These are phyloP conservation scores for Yueomyces sp. DNA, from an alignment of 805 yeast species.

Conservation along the genomic window DNA sequence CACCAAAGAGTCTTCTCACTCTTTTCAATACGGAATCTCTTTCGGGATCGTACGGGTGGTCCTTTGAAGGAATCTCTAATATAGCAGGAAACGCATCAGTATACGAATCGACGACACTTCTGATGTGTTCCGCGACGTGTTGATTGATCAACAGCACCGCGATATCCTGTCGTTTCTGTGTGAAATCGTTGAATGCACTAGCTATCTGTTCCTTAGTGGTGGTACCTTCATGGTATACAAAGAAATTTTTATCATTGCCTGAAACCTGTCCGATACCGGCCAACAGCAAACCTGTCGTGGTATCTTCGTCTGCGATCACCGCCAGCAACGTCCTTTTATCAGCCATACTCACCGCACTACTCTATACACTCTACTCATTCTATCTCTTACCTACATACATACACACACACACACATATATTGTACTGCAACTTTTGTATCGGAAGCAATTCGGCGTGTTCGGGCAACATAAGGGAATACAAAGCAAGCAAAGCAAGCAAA, in stretches of 20 bases:
- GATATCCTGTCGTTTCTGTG: constrained; percentile 68
- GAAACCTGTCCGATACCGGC: constrained; percentile 88
- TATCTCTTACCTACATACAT: too few species aligned
- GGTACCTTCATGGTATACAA: constrained; percentile 62
- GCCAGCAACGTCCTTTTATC: constrained; percentile 73
- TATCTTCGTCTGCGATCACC: constrained; percentile 94
- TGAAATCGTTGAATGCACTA: constrained; percentile 61
- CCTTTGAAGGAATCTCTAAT: constrained; percentile 94
- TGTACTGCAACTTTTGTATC: too few species aligned
- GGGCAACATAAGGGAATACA: too few species aligned
- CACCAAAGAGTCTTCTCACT: constrained; percentile 91
- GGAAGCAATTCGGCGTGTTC: too few species aligned
- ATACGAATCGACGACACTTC: constrained; percentile 69
- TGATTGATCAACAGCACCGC: constrained; percentile 91
- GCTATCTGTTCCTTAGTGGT: constrained; percentile 68
- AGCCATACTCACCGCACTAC: constrained; percentile 2
- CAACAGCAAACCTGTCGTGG: constrained; percentile 86
- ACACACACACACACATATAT: too few species aligned
- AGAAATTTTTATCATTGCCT: constrained; percentile 54
- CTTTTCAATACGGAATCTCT: constrained; percentile 91
- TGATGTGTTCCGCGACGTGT: constrained; percentile 82
- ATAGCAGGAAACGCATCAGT: constrained; percentile 92
- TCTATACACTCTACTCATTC: too few species aligned
- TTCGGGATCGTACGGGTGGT: constrained; percentile 97
- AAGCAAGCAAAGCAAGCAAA: too few species aligned